Base-by-base conservation (phyloP, 179 eudicot species). In the Drosera spatulata region DNA sequence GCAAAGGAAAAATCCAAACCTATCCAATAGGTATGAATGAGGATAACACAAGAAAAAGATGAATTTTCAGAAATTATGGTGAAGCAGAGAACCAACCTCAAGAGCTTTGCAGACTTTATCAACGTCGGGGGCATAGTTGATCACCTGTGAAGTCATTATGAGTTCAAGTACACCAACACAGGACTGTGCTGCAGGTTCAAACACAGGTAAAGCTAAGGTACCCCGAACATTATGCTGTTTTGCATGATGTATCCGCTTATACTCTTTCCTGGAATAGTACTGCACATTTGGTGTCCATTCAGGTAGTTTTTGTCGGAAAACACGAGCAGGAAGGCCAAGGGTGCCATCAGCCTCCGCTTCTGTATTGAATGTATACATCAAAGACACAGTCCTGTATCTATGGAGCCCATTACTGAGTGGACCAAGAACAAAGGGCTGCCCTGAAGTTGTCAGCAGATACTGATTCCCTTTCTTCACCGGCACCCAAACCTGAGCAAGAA, bases 271-370 rank as follows among this genome's bases (percentile, higher is more conserved):
- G 8, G 88, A 71, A 63, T 87, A 87, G 72, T 82, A 85, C 77
- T 85, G 91, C 70, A 87, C 95, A 78, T 87, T 73, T 0, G 99
- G 99, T 3, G 96, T 80, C 99, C 99, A 93, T 73, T 93, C 99
- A 0, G 96, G 99, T 63, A 86, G 52, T 67, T 82, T 93, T 54
- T 88, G 87, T 55, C 75, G 63, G 60, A 84, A 93, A 15, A 93
- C 99, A 64, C 99, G 96, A 38, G 93, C 96, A 47, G 99, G 99
- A n/a, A 93, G 79, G 48, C 99, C 99, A 9, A 88, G 87, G 52
- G 64, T 70, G 61, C 76, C 81, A 33, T 78, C 82, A 47, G 66
- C 76, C 66, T 82, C 87, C 43, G 78, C 87, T 65, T 88, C 98
- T 9, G 75, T 73, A n/a, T 85, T 67, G 58, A 91, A 91, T 79